Evolutionary conservation across 2,329 filamentous ascomycete species (phyloP).

Genomic region (Epichloe scottii): DNA sequence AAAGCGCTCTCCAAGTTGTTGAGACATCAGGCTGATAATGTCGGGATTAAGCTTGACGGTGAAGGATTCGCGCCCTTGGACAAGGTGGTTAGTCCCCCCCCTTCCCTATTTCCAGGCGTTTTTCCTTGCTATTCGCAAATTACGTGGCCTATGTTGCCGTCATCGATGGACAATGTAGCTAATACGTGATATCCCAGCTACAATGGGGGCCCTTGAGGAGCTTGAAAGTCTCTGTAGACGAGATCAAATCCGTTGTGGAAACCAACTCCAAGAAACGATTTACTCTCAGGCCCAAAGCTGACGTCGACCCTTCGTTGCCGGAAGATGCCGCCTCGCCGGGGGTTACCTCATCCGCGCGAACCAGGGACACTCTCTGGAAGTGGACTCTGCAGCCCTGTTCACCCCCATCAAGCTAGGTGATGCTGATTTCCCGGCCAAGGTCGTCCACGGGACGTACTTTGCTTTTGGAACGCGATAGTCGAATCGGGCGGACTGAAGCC

Average conservation of each 20-base stretch:
- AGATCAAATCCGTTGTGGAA: conserved; percentile 57
- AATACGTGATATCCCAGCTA: conserved; percentile 25
- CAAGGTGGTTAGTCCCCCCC: conserved; percentile 28
- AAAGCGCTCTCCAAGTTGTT: conserved; percentile 41
- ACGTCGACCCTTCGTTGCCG: conserved; percentile 13
- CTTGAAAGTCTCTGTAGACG: conserved; percentile 60
- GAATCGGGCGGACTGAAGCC: conserved; percentile 62
- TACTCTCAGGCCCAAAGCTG: conserved; percentile 48
- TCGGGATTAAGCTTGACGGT: conserved; percentile 42
- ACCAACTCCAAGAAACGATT: conserved; percentile 88
- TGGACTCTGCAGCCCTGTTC: conserved; percentile 59
- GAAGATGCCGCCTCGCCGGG: conserved; percentile 34
- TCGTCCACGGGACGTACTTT: conserved; percentile 85
- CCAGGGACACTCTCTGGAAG: conserved; percentile 79
- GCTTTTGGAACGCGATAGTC: conserved; percentile 63
- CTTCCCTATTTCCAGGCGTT: not conserved
- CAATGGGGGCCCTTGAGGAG: conserved; percentile 47
- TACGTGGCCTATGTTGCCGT: no score
- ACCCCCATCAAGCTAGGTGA: conserved; percentile 49
- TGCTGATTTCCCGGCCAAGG: conserved; percentile 48
- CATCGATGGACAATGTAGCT: not conserved
- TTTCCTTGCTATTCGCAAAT: no score
- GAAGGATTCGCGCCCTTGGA: conserved; percentile 49
- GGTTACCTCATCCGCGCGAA: conserved; percentile 83
- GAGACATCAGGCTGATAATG: conserved; percentile 43